Conservation (phyloP, 2,329 filamentous ascomycete genomes). For the Ceratocystiopsis minuta region DNA sequence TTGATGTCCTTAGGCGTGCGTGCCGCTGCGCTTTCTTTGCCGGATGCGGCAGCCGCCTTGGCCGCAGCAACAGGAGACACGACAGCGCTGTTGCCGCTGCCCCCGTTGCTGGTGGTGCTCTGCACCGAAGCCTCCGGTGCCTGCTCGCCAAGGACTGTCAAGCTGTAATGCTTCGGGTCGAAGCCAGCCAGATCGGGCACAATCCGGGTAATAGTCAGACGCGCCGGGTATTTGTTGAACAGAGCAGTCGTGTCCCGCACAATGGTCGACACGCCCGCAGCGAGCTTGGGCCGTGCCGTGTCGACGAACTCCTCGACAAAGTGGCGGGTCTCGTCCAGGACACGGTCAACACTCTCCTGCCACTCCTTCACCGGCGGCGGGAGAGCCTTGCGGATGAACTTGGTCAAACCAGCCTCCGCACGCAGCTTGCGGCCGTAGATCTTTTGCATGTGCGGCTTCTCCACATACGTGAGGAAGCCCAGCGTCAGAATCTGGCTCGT, state of each 20-base stretch:
- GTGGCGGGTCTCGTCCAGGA: constrained; percentile 70
- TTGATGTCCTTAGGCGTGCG: constrained; percentile 38
- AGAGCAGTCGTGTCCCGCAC: constrained; percentile 74
- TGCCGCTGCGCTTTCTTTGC: constrained; percentile 55
- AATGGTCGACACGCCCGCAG: constrained; percentile 69
- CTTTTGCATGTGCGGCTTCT: constrained; percentile 96
- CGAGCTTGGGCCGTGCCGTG: constrained; percentile 65
- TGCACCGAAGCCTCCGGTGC: neutral
- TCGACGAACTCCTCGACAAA: constrained; percentile 87
- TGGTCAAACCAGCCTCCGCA: constrained; percentile 75
- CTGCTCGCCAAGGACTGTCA: constrained; percentile 51
- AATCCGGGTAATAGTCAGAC: constrained; percentile 65
- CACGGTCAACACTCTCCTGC: constrained; percentile 72
- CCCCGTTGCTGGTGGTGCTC: neutral
- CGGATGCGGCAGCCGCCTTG: neutral
- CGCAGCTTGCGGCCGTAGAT: constrained; percentile 75
- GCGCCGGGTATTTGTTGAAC: constrained; percentile 77
- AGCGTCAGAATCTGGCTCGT: constrained; percentile 73
- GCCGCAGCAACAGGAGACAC: neutral
- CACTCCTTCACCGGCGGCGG: constrained; percentile 68
- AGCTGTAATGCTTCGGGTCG: constrained; percentile 61
- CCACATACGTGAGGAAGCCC: constrained; percentile 78
- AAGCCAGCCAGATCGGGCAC: constrained; percentile 64
- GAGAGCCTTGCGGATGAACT: constrained; percentile 73
- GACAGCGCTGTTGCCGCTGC: constrained; percentile 17